Percentiles rank a stretch among this genome's conserved stretches.
Evolutionary conservation across 306 rosid genomes (phyloP).

Genomic region (Gastrolobium bilobum): DNA sequence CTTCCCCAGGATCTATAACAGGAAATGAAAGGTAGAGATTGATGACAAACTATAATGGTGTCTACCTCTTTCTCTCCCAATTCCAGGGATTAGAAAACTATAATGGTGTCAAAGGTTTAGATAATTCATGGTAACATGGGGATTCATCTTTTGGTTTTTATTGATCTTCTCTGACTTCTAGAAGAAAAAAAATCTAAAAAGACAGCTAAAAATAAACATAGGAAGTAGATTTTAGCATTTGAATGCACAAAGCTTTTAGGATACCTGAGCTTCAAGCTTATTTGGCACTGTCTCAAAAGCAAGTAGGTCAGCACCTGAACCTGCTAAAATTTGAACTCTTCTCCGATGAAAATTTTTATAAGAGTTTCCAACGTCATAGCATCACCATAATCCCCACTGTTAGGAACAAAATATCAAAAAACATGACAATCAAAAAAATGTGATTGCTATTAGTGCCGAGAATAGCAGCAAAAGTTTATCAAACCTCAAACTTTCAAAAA

Average conservation of each 20-base stretch:
- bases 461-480: conserved; percentile 19
- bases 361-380: conserved; percentile 51
- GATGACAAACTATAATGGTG: too few species aligned
- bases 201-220: too few species aligned
- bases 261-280: too few species aligned
- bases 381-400: conserved; percentile 67
- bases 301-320: too few species aligned
- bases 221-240: too few species aligned
- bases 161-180: neutral
- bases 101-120: conserved; percentile 4
- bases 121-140: neutral
- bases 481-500: conserved; percentile 26
- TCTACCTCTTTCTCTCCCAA: too few species aligned
- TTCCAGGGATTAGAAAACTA: too few species aligned
- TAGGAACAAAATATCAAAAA: conserved; percentile 37
- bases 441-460: conserved; percentile 23
- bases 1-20: too few species aligned
- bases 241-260: too few species aligned
- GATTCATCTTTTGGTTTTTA: neutral
- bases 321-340: too few species aligned
- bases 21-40: too few species aligned
- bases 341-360: conserved; percentile 67
- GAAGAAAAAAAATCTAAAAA: conserved; percentile 20
- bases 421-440: neutral
- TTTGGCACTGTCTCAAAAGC: too few species aligned